phyloP scores from a whole-genome alignment of 768 basidiomycete genomes.

The Coprinellus aureogranulatus region DNA sequence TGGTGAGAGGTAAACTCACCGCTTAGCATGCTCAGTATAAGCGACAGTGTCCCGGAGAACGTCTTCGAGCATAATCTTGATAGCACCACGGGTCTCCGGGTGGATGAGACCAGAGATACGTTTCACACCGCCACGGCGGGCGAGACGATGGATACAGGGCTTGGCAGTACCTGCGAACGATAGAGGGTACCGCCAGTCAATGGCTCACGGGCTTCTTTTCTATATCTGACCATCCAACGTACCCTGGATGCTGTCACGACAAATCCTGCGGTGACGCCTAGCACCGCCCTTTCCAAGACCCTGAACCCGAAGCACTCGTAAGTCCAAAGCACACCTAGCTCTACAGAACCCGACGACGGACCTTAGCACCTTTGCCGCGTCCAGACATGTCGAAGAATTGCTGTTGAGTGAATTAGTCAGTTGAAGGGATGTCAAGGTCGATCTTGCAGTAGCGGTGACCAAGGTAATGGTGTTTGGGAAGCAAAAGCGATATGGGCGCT shows the following conservation, averaged over 20 bases:
- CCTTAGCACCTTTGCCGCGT: slow-evolving; percentile 95
- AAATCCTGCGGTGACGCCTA: slow-evolving; percentile 94
- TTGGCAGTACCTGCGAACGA: slow-evolving; percentile 72
- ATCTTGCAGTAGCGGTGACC: background rate
- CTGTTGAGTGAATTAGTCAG: slow-evolving; percentile 19
- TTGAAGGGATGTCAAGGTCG: slow-evolving; percentile 12
- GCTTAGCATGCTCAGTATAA: slow-evolving; percentile 92
- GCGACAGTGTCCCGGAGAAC: slow-evolving; percentile 51
- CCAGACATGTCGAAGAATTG: slow-evolving; percentile 69
- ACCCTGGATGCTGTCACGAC: slow-evolving; percentile 54
- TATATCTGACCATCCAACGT: slow-evolving; percentile 4
- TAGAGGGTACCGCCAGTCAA: slow-evolving; percentile 9
- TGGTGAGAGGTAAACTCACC: slow-evolving; percentile 34
- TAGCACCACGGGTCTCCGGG: slow-evolving; percentile 92
- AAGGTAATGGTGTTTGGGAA: slow-evolving; percentile 9
- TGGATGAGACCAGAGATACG: slow-evolving; percentile 93
- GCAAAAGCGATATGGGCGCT: slow-evolving; percentile 1
- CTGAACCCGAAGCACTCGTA: slow-evolving; percentile 25
- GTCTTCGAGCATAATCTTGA: slow-evolving; percentile 92
- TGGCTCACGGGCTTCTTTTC: slow-evolving; percentile 21
- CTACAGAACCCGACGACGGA: slow-evolving; percentile 29
- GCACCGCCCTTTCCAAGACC: slow-evolving; percentile 97
- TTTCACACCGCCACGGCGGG: slow-evolving; percentile 97
- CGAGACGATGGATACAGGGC: slow-evolving; percentile 92
- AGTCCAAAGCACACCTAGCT: background rate